Base-by-base conservation (phyloP, 2,329 filamentous ascomycete species). In the Knoxdaviesia proteae region DNA sequence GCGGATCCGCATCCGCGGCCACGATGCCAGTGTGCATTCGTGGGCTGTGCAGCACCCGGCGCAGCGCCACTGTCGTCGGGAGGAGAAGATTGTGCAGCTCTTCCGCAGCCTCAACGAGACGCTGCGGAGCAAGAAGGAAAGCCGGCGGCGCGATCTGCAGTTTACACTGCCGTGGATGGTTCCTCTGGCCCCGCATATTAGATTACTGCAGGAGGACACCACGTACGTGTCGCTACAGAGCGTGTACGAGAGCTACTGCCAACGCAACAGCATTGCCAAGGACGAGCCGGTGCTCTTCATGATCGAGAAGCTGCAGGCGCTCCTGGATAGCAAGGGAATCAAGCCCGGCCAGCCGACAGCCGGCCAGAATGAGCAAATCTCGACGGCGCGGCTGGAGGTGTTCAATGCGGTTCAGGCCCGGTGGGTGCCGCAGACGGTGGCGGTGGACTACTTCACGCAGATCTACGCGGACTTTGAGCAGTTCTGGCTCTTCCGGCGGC, bases 71-170 rank as follows among this genome's bases (percentile, higher is more conserved):
- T 94, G 87, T 53, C 75, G 90, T 46, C 75, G 92, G 43, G 92
- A 99, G 57, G 92, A 98, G 61, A 74, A 90, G 32, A 94, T 96
- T 44, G 61, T 94, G 49, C 90, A 99, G 59, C 70, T 99, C 8
- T 98, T 98, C 77, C 74, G 92, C 38, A 92, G 94, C 52, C 87
- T 98, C 62, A 98, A 98, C 60, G 86, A 88, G 54, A 82, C 84
- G 4, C 65, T 99, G 46, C 69, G 77, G 35, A 90, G 93, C 57
- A 83, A 88, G 56, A 98, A 98, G 65, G 90, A 99, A 61, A 92
- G 83, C 52, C 75, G 90, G 42, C 80, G 88, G 29, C 79, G 90
- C 41, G 94, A 96, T 54, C 63, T 99, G 49, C 88, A 93, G 58
- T 98, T 99, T 64, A 90, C 93, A 49, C 71, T 98, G 42, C 92